Percentiles rank a stretch among this genome's conserved stretches.
phyloP scores from a whole-genome alignment of 306 rosid species.

The cucumber (Cucumis sativus) region DNA sequence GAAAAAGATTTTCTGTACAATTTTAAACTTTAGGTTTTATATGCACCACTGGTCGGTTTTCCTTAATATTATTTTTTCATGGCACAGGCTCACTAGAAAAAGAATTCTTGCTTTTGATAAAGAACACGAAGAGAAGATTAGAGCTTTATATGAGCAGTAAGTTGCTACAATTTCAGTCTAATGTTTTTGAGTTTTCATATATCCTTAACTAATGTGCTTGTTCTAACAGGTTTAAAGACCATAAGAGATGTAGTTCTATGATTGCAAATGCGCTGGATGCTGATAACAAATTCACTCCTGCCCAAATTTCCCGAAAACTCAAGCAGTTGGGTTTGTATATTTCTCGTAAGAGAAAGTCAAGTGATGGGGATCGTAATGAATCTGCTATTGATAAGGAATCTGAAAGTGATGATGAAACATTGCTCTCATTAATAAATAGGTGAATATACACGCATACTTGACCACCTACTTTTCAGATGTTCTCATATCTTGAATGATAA shows the following conservation, averaged over 20 bases:
- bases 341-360: constrained; percentile 38
- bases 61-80: neutral
- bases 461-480: neutral
- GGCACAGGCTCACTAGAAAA: constrained; percentile 48
- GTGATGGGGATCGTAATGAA: constrained; percentile 28
- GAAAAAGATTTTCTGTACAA: neutral
- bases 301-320: constrained; percentile 69
- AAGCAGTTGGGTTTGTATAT: constrained; percentile 66
- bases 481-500: neutral
- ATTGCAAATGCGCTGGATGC: constrained; percentile 71
- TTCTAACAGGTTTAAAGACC: constrained; percentile 56
- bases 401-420: constrained; percentile 59
- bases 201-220: neutral
- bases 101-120: constrained; percentile 52
- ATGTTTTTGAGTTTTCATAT: neutral
- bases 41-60: neutral
- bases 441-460: constrained; percentile 7
- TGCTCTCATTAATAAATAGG: constrained; percentile 54
- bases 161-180: constrained; percentile 8
- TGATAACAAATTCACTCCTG: constrained; percentile 50
- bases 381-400: constrained; percentile 15
- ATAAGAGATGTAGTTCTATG: constrained; percentile 68
- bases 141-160: constrained; percentile 71
- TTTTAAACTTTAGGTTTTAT: neutral
- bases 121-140: constrained; percentile 61